These are phyloP conservation scores for Dysphania ambrosioides DNA, from an alignment of 148 eudicot species.

Conservation along the genomic window DNA sequence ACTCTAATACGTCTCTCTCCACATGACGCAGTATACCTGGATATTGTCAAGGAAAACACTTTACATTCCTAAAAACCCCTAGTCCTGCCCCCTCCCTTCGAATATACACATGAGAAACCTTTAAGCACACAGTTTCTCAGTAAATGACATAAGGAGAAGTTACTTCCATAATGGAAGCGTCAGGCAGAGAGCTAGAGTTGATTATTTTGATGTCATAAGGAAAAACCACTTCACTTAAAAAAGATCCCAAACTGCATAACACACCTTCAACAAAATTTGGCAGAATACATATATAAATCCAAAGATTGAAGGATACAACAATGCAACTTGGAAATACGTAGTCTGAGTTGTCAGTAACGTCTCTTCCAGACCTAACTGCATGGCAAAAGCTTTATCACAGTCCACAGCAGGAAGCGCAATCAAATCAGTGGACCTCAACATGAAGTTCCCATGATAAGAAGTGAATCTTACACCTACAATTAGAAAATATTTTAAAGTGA, in stretches of 20 bases:
- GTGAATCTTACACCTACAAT: slow-evolving; percentile 77
- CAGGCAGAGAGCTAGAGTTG: background rate
- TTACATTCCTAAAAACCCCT: background rate
- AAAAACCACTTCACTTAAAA: background rate
- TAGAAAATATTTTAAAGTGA: background rate
- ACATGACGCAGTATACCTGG: slow-evolving; percentile 91
- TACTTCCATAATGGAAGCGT: background rate
- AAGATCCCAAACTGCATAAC: background rate
- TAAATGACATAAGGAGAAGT: background rate
- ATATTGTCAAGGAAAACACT: slow-evolving; percentile 41
- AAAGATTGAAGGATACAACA: slow-evolving; percentile 72
- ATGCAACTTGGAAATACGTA: slow-evolving; percentile 93
- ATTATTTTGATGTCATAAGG: background rate
- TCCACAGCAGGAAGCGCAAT: slow-evolving; percentile 98
- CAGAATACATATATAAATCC: slow-evolving; percentile 5
- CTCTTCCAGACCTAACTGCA: slow-evolving; percentile 88
- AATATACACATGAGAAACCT: no score
- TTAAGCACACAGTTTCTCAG: background rate
- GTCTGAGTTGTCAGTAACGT: slow-evolving; percentile 67
- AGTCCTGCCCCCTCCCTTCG: background rate
- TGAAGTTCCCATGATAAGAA: slow-evolving; percentile 95
- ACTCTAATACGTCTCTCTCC: slow-evolving; percentile 99
- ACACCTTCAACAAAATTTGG: background rate
- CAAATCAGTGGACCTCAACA: slow-evolving; percentile 95
- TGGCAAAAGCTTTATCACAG: slow-evolving; percentile 94